These are phyloP conservation scores for Eimeria brunetti DNA, from an alignment of 169 alveolate genomes.

Conservation along the genomic window DNA sequence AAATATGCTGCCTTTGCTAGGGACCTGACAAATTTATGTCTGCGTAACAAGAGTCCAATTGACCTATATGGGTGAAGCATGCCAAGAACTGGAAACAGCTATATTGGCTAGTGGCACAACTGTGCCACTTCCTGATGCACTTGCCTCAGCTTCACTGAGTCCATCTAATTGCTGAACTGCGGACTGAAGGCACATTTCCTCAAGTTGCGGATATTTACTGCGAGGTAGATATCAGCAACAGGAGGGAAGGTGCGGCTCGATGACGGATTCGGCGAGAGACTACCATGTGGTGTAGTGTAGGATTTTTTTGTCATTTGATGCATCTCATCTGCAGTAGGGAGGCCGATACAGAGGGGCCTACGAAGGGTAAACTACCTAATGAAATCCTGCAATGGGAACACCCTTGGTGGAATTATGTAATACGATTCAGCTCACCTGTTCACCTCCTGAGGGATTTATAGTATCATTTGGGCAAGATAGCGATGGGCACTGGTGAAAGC, in stretches of 20 bases:
- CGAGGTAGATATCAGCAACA: too few relatives aligned
- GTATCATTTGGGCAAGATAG: neutral
- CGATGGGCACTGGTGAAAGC: neutral
- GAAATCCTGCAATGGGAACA: neutral
- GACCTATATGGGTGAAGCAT: neutral
- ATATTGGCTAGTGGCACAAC: neutral
- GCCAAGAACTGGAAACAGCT: neutral
- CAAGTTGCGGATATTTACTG: too few relatives aligned
- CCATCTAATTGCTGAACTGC: too few relatives aligned
- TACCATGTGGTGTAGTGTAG: too few relatives aligned
- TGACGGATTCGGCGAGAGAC: neutral
- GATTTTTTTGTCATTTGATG: too few relatives aligned
- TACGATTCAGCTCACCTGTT: neutral
- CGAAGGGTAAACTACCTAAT: neutral
- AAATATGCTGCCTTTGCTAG: neutral
- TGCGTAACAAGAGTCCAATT: neutral
- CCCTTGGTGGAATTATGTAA: neutral
- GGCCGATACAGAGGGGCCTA: neutral
- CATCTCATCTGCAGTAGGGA: neutral
- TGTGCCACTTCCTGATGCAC: neutral
- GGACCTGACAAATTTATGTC: neutral
- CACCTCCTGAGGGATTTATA: neutral
- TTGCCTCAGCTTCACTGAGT: neutral
- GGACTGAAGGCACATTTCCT: neutral
- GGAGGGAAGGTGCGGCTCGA: neutral